Conservation (phyloP, 306 rosid species). For the Medicago ruthenica region DNA sequence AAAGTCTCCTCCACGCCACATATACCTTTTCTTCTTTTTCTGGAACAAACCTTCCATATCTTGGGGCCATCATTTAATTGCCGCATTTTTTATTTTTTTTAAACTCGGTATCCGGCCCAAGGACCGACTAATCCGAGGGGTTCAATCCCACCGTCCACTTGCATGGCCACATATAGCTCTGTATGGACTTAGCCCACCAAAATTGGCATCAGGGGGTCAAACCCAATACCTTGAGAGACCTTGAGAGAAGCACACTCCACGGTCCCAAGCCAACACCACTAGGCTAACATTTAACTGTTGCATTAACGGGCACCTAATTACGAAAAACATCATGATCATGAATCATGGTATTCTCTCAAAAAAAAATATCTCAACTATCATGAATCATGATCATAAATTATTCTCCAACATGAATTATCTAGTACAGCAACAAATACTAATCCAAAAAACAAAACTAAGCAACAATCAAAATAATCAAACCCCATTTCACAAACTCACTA, state of each 20-base stretch:
- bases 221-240: too few relatives aligned
- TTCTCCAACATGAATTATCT: neutral
- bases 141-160: conserved; percentile 53
- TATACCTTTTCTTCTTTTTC: neutral
- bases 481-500: conserved; percentile 14
- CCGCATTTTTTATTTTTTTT: neutral
- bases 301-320: too few relatives aligned
- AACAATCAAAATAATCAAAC: conserved; percentile 26
- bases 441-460: neutral
- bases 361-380: conserved; percentile 7
- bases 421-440: neutral
- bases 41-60: conserved; percentile 18
- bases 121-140: neutral
- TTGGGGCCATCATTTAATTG: neutral
- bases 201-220: too few relatives aligned
- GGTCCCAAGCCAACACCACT: too few relatives aligned
- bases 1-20: neutral
- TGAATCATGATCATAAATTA: neutral
- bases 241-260: too few relatives aligned
- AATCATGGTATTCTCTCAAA: neutral
- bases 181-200: too few relatives aligned
- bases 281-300: too few relatives aligned
- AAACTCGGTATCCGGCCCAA: neutral
- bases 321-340: too few relatives aligned
- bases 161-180: too few relatives aligned